Base-by-base conservation (phyloP, 2,329 filamentous ascomycete species). In the Diaporthe citriasiana region DNA sequence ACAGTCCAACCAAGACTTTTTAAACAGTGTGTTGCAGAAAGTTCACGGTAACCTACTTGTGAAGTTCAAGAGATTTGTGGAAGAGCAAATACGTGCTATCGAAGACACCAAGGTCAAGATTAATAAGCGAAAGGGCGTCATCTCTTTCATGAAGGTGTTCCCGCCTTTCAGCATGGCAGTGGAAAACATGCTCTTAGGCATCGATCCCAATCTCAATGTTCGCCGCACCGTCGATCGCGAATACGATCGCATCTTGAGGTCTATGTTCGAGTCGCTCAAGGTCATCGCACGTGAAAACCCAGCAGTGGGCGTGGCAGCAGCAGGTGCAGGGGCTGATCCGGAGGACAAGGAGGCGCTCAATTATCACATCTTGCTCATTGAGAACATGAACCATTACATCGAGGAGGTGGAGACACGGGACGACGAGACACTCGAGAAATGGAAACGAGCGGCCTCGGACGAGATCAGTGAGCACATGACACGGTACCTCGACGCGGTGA, bases 61-160 rank as follows among this genome's bases (percentile, higher is more conserved):
- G 3, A 90, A 94, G 3, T 98, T 98, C 85, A 92, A 89, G 75
- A 95, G 94, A 76, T 98, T 98, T 79, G 91, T 98, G 12, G 96
- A 98, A 77, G 95, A 98, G 77, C 97, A 99, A 82, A 93, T 98
- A 74, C 94, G 94, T 35, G 95, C 95, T 7, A 98, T 98, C 76
- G 97, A 98, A 84, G 97, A 98, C 76, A 98, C 95, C 51, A 98
- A 98, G 84, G 96, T 99, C 82, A 98, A 98, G 87, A 95, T 98
- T 84, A 98, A 98, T 87, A 98, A 98, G 87, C 93, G 97, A 78
- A 98, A 97, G 85, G 96, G 97, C 15, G 94, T 99, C 73, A 98
- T 98, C 79, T 92, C 93, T 22, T 98, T 98, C 83, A 96, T 98
- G 86, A 94, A 94, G 77, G 93, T 96, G 53, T 98, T 98, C 86